Percentiles rank a stretch among this genome's conserved stretches.
These are phyloP conservation scores for Inga laurina DNA, from an alignment of 306 rosid species.

Conservation along the genomic window DNA sequence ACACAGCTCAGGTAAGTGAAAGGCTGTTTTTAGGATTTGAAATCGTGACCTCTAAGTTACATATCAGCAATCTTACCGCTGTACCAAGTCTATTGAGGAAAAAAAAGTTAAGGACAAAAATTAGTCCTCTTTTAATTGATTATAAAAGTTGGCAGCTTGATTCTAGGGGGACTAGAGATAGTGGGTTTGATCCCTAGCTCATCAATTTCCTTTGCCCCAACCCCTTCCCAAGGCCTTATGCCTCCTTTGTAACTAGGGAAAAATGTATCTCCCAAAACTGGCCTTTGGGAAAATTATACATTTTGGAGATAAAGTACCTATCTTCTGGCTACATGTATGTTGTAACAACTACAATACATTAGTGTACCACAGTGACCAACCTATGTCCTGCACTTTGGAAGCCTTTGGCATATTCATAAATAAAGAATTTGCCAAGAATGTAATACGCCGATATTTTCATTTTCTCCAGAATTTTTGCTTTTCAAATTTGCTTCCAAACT, in stretches of 20 bases:
- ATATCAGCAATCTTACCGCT: no score
- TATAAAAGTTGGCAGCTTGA: neutral
- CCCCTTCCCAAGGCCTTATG: neutral
- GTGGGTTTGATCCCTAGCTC: neutral
- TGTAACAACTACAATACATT: no score
- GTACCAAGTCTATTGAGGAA: neutral
- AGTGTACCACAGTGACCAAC: no score
- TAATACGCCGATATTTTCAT: no score
- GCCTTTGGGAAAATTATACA: neutral
- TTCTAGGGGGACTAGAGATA: neutral
- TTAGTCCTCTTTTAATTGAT: neutral
- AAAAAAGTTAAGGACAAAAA: neutral
- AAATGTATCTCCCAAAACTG: constrained; percentile 4
- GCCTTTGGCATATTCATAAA: no score
- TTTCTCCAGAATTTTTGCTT: no score
- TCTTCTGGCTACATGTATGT: neutral
- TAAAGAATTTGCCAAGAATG: no score
- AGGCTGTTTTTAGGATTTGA: no score
- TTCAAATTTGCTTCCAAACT: no score
- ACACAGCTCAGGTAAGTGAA: no score
- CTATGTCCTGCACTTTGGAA: no score
- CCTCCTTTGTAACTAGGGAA: neutral
- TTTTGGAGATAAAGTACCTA: neutral
- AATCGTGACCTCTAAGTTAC: no score
- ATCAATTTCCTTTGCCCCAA: neutral